Conservation (phyloP, 495 filamentous ascomycete species). For the Talaromyces trachyspermus region DNA sequence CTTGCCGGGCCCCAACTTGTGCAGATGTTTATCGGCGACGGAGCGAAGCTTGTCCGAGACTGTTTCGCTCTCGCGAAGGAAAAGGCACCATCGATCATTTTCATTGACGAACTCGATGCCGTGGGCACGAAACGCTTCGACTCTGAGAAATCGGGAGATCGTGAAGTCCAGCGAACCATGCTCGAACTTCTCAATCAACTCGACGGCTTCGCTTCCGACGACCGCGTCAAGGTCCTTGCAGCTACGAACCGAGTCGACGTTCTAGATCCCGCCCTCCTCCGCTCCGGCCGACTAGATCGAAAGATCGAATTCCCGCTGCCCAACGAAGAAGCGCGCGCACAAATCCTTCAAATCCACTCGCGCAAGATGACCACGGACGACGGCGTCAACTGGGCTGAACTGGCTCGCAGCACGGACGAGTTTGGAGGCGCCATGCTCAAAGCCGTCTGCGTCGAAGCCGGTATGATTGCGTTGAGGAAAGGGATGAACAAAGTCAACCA, state of each 20-base stretch:
- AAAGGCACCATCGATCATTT: constrained; percentile 97
- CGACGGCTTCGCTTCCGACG: constrained; percentile 97
- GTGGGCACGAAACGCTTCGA: constrained; percentile 99
- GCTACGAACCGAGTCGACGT: constrained; percentile 98
- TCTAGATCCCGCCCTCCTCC: constrained; percentile 86
- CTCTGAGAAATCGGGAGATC: constrained; percentile 94
- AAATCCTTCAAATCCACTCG: constrained; percentile 95
- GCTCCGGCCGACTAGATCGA: constrained; percentile 90
- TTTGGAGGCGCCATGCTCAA: constrained; percentile 97
- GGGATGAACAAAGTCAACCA: constrained; percentile 92
- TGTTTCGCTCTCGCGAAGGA: constrained; percentile 97
- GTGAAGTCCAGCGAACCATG: constrained; percentile 99
- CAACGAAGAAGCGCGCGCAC: constrained; percentile 96
- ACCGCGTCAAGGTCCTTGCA: constrained; percentile 96
- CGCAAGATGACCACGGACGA: constrained; percentile 97
- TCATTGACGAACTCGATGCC: constrained; percentile 97
- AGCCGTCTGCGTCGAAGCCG: constrained; percentile 96
- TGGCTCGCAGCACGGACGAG: constrained; percentile 97
- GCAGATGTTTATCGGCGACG: constrained; percentile 99
- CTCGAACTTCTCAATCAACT: constrained; percentile 98
- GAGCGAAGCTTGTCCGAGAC: constrained; percentile 94
- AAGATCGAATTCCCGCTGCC: constrained; percentile 99
- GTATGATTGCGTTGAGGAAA: constrained; percentile 94
- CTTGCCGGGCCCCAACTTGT: constrained; percentile 98
- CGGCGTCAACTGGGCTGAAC: constrained; percentile 89